phyloP scores from a whole-genome alignment of 2,329 filamentous ascomycete species.

The Teratosphaeria epicoccoides region DNA sequence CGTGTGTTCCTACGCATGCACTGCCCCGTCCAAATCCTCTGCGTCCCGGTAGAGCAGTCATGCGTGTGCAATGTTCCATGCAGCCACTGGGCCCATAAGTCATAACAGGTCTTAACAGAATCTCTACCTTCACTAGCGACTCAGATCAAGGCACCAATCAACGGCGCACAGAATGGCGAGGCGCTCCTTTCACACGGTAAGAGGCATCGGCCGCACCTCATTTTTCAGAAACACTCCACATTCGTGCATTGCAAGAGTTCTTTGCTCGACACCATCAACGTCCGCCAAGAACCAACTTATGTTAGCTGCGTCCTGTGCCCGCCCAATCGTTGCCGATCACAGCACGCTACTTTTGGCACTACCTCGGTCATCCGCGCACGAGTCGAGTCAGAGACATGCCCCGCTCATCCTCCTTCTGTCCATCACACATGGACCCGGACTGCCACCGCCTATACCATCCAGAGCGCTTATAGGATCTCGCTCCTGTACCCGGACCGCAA shows the following conservation, averaged over 20 bases:
- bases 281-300: background rate
- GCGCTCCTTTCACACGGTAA: background rate
- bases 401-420: background rate
- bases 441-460: background rate
- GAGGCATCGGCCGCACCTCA: background rate
- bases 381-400: background rate
- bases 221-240: background rate
- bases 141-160: background rate
- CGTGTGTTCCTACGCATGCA: too few species aligned
- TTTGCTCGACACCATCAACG: background rate
- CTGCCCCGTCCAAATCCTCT: background rate
- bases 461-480: background rate
- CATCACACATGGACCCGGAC: background rate
- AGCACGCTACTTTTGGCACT: background rate
- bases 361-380: background rate
- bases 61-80: background rate
- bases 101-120: background rate
- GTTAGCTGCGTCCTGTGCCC: background rate
- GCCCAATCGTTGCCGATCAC: background rate
- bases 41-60: background rate
- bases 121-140: background rate
- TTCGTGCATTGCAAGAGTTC: background rate
- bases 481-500: background rate
- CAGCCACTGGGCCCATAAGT: background rate
- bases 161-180: background rate